phyloP scores from a whole-genome alignment of 2,329 filamentous ascomycete genomes.

The Hypoxylon rubiginosum region DNA sequence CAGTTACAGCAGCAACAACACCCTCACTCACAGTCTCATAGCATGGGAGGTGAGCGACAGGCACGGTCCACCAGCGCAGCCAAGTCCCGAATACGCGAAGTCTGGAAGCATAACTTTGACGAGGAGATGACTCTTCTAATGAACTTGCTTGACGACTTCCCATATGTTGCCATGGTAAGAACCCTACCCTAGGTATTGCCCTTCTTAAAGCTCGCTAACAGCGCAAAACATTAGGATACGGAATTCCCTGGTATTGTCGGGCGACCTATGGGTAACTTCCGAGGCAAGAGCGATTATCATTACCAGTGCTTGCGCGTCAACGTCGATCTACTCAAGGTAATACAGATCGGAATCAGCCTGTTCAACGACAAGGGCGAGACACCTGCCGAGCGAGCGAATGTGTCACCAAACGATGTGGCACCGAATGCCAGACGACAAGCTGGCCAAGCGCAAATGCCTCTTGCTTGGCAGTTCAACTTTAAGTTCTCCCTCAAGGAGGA shows the following conservation, averaged over 20 bases:
- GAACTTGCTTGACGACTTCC: conserved; percentile 88
- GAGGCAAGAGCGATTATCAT: conserved; percentile 96
- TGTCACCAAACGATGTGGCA: conserved; percentile 57
- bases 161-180: conserved; percentile 96
- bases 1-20: conserved; percentile 69
- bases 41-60: conserved; percentile 53
- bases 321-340: conserved; percentile 96
- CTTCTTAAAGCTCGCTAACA: conserved; percentile 39
- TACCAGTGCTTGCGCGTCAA: conserved; percentile 98
- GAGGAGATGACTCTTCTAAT: conserved; percentile 91
- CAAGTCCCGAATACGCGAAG: conserved; percentile 90
- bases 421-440: conserved; percentile 57
- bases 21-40: conserved; percentile 60
- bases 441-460: conserved; percentile 73
- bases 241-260: conserved; percentile 99
- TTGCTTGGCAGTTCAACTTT: conserved; percentile 99
- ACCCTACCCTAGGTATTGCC: background rate
- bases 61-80: conserved; percentile 62
- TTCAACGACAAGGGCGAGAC: conserved; percentile 93
- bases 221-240: conserved; percentile 76
- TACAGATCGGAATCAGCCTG: conserved; percentile 94
- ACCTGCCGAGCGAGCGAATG: conserved; percentile 76
- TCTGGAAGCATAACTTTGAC: conserved; percentile 92
- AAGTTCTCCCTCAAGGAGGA: conserved; percentile 93
- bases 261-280: conserved; percentile 93